These are phyloP conservation scores for Phtheirospermum japonicum DNA, from an alignment of 257 asterid species.

Conservation along the genomic window DNA sequence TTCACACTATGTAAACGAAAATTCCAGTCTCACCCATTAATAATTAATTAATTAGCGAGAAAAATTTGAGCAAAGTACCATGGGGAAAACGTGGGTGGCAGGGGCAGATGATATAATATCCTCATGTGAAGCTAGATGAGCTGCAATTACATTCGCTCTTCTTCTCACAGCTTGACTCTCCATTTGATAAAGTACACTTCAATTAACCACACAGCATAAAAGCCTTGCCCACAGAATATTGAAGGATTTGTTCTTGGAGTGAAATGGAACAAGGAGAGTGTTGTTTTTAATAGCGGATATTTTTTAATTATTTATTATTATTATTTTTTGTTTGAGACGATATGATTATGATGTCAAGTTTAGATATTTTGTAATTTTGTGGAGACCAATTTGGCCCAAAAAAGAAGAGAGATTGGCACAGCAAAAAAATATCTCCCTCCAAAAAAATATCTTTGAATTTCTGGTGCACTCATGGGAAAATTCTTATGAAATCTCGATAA, in stretches of 20 bases:
- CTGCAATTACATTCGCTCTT: conserved; percentile 56
- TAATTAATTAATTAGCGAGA: neutral
- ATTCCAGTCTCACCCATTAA: neutral
- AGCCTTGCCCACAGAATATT: neutral
- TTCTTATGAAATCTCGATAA: too few species aligned
- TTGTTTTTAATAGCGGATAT: too few species aligned
- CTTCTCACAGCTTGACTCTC: conserved; percentile 56
- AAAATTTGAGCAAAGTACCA: conserved; percentile 38
- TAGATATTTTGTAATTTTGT: too few species aligned
- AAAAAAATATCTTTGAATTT: too few species aligned
- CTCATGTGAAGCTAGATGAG: conserved; percentile 55
- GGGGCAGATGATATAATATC: conserved; percentile 58
- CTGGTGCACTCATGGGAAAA: too few species aligned
- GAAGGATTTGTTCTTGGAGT: neutral
- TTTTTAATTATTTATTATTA: too few species aligned
- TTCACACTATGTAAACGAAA: too few species aligned
- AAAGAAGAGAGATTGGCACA: too few species aligned
- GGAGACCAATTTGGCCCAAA: too few species aligned
- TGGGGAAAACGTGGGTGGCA: conserved; percentile 70
- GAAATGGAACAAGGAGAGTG: neutral
- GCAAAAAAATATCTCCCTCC: too few species aligned
- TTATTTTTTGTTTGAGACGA: too few species aligned
- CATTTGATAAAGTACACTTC: conserved; percentile 37
- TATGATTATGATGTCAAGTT: too few species aligned
- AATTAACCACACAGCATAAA: conserved; percentile 18